Evolutionary conservation across 768 basidiomycete genomes (phyloP).

Genomic region (Mycena leptocephala): DNA sequence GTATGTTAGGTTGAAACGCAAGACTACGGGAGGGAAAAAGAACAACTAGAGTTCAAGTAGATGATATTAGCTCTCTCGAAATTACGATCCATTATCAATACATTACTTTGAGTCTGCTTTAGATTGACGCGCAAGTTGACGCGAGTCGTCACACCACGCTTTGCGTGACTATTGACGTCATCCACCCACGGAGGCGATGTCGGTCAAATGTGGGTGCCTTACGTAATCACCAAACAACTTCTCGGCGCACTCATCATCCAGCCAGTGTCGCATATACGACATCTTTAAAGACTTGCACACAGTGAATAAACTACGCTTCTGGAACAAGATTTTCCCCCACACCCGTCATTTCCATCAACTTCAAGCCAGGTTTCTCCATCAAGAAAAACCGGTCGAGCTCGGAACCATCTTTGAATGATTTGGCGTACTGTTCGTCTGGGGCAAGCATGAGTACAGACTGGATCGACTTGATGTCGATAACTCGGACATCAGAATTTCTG

Average conservation of each 20-base stretch:
- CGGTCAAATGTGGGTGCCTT: no score
- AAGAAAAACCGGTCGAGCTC: conserved; percentile 13
- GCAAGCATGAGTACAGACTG: conserved; percentile 45
- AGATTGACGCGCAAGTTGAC: neutral
- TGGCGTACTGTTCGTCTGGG: conserved; percentile 19
- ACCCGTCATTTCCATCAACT: neutral
- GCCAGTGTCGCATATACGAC: no score
- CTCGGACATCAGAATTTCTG: conserved; percentile 23
- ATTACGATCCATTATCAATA: neutral
- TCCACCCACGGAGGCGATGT: no score
- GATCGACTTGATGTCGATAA: conserved; percentile 38
- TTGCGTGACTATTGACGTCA: neutral
- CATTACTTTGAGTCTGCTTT: neutral
- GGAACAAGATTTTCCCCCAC: neutral
- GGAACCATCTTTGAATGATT: neutral
- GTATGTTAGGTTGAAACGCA: neutral
- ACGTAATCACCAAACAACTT: no score
- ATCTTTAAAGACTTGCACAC: no score
- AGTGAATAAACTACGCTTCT: neutral
- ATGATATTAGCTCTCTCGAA: neutral
- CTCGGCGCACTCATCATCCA: no score
- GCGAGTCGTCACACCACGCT: neutral
- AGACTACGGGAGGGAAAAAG: neutral
- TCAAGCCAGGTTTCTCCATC: conserved; percentile 8
- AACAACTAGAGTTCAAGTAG: neutral